Conservation (phyloP, 768 basidiomycete species). For the Trametes punicea region DNA sequence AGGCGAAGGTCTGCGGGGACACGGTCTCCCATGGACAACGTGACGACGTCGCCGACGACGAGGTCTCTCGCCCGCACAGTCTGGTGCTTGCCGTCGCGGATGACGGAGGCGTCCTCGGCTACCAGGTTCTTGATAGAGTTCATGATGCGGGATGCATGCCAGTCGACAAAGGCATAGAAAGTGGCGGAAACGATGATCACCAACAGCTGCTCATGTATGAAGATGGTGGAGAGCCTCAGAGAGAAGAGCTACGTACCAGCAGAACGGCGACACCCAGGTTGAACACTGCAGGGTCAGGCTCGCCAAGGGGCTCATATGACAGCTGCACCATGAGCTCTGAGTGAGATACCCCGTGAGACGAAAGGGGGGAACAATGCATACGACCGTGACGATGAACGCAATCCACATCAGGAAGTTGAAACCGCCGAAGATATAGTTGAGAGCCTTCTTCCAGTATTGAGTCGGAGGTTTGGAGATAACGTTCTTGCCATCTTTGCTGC, state of each 20-base stretch:
- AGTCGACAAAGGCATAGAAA: conserved; percentile 53
- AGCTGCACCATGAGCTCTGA: conserved; percentile 32
- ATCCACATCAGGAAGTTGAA: conserved; percentile 57
- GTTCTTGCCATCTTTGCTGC: conserved; percentile 34
- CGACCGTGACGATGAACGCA: conserved; percentile 47
- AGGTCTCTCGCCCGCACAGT: conserved; percentile 51
- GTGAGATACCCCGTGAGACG: conserved; percentile 1
- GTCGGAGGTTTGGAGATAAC: conserved; percentile 46
- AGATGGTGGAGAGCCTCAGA: no score
- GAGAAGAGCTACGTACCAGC: conserved; percentile 40
- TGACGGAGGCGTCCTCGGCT: conserved; percentile 59
- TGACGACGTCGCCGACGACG: conserved; percentile 65
- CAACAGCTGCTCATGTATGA: conserved; percentile 31
- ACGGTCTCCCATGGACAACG: conserved; percentile 60
- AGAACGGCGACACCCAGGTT: conserved; percentile 63
- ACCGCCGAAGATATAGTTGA: conserved; percentile 55
- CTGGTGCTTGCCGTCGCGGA: conserved; percentile 47
- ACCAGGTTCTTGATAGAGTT: conserved; percentile 63
- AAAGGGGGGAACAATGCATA: conserved; percentile 29
- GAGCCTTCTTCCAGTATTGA: conserved; percentile 46
- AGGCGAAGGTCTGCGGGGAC: conserved; percentile 70
- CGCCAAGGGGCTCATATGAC: conserved; percentile 53
- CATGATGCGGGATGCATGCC: conserved; percentile 56
- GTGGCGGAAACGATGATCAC: conserved; percentile 42
- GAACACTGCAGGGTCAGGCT: conserved; percentile 47